phyloP scores from a whole-genome alignment of 805 yeast species.

The Suhomyces faveliae region DNA sequence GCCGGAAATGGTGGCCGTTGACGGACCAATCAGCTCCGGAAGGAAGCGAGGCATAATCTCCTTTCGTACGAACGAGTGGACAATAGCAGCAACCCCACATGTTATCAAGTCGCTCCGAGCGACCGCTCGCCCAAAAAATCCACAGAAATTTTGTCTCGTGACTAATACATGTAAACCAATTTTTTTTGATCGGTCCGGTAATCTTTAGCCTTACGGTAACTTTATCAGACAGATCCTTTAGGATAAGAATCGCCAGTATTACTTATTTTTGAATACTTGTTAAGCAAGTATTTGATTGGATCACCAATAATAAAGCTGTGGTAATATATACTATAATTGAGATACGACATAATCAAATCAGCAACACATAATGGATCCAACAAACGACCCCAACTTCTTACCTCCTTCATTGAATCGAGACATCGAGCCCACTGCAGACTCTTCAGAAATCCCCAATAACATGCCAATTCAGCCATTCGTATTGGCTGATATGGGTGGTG shows the following conservation, averaged over 20 bases:
- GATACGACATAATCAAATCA: not conserved
- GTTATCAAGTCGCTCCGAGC: not conserved
- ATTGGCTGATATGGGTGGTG: constrained; percentile 68
- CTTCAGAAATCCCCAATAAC: constrained; percentile 66
- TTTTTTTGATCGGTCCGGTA: not conserved
- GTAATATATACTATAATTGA: not conserved
- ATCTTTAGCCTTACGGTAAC: not conserved
- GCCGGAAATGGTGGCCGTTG: not conserved
- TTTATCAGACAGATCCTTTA: not conserved
- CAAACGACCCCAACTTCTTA: constrained; percentile 83
- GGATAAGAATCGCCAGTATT: not conserved
- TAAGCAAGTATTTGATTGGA: not conserved
- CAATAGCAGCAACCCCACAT: too few relatives aligned
- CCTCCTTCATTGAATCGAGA: constrained; percentile 74
- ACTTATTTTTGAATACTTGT: not conserved
- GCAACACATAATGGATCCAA: constrained; percentile 72
- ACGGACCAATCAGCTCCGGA: not conserved
- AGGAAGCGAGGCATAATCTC: not conserved
- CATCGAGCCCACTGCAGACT: constrained; percentile 63
- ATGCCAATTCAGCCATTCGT: constrained; percentile 78
- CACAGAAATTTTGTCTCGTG: not conserved
- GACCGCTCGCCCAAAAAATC: not conserved
- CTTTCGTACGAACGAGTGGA: not conserved
- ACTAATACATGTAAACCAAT: not conserved
- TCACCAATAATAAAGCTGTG: not conserved